Evolutionary conservation across 306 rosid genomes (phyloP).

Genomic region (Inga oerstediana): DNA sequence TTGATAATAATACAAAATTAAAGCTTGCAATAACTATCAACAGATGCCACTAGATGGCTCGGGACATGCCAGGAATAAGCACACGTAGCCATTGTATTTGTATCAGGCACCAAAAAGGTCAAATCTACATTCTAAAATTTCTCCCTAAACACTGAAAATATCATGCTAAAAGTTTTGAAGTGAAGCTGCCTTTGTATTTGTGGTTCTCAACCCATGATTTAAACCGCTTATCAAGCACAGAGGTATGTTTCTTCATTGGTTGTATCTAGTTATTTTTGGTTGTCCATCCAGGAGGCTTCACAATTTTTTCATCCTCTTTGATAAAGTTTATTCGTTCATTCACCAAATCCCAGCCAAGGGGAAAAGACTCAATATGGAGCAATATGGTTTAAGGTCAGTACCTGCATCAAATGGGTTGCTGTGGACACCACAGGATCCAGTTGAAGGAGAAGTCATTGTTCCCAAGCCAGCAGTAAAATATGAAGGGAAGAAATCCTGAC

Average conservation of each 20-base stretch:
- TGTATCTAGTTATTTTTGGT: conserved; percentile 8
- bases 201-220: not conserved
- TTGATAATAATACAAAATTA: not conserved
- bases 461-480: conserved; percentile 10
- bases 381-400: conserved; percentile 15
- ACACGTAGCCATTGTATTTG: not conserved
- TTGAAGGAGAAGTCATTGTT: conserved; percentile 2
- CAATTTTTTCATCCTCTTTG: not conserved
- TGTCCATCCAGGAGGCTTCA: not conserved
- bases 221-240: not conserved
- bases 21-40: not conserved
- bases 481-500: conserved; percentile 28
- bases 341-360: not conserved
- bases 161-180: not conserved
- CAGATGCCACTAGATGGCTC: not conserved
- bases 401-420: conserved; percentile 34
- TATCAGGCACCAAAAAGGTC: not conserved
- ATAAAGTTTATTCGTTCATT: not conserved
- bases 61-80: conserved; percentile 9
- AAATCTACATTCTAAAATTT: not conserved
- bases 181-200: not conserved
- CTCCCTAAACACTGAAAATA: not conserved
- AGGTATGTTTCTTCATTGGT: not conserved
- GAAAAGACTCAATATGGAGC: not conserved
- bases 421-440: not conserved